Evolutionary conservation across 2,329 filamentous ascomycete species (phyloP).

Genomic region (Beauveria sp.): DNA sequence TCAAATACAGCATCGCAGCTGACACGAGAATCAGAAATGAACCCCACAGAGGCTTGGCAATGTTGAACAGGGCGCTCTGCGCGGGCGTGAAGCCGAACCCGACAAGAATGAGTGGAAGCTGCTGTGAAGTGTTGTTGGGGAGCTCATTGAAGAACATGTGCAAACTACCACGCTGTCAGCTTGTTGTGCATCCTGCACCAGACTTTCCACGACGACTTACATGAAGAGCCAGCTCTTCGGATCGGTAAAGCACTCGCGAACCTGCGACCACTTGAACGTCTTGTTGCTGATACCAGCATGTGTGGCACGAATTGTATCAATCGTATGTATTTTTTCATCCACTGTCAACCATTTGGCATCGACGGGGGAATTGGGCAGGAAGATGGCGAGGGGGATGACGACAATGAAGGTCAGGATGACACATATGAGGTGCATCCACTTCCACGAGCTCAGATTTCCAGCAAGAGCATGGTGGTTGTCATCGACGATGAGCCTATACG

Average conservation of each 20-base stretch:
- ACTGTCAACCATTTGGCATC: slow-evolving; percentile 17
- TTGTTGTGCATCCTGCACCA: no score
- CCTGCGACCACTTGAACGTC: slow-evolving; percentile 18
- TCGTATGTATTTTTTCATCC: slow-evolving; percentile 17
- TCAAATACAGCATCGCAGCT: slow-evolving; percentile 16
- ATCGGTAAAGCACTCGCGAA: slow-evolving; percentile 17
- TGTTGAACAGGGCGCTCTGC: slow-evolving; percentile 20
- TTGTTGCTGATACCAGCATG: slow-evolving; percentile 18
- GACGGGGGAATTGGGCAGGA: slow-evolving; percentile 17
- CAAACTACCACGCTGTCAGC: slow-evolving; percentile 9
- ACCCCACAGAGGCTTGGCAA: slow-evolving; percentile 18
- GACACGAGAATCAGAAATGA: slow-evolving; percentile 16
- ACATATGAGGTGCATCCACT: slow-evolving; percentile 50
- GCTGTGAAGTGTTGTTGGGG: slow-evolving; percentile 20
- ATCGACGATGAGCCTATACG: slow-evolving; percentile 20
- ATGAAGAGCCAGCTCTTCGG: slow-evolving; percentile 19
- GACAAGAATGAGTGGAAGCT: slow-evolving; percentile 19
- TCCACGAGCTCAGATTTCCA: slow-evolving; percentile 18
- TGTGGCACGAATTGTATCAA: slow-evolving; percentile 15
- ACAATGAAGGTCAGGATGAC: slow-evolving; percentile 48
- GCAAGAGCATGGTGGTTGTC: slow-evolving; percentile 13
- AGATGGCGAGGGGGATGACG: slow-evolving; percentile 18
- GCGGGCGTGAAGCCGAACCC: slow-evolving; percentile 19
- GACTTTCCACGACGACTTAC: not conserved
- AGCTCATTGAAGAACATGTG: slow-evolving; percentile 22